Evolutionary conservation across 2,329 filamentous ascomycete genomes (phyloP).

Genomic region (Exophiala oligosperma): DNA sequence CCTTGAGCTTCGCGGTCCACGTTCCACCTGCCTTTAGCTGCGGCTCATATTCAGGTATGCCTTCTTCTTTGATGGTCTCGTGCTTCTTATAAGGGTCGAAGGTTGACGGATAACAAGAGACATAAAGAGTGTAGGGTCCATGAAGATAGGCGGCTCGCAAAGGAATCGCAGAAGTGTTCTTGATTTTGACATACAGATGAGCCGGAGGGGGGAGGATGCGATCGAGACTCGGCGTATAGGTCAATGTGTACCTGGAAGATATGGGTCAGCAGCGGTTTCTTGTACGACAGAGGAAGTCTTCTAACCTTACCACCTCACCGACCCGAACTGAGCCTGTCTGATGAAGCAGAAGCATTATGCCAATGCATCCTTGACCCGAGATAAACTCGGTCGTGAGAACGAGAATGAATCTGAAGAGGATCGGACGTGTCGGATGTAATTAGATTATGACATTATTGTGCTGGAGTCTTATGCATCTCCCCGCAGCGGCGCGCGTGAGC

Average conservation of each 20-base stretch:
- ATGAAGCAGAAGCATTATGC: conserved; percentile 80
- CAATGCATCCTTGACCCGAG: conserved; percentile 29
- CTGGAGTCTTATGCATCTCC: neutral
- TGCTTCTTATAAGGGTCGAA: conserved; percentile 83
- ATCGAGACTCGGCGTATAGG: conserved; percentile 85
- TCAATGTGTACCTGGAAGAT: conserved; percentile 67
- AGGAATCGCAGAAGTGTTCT: conserved; percentile 87
- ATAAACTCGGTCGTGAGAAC: neutral
- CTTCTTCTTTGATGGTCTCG: conserved; percentile 67
- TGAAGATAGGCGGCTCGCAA: conserved; percentile 94
- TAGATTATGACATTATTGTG: neutral
- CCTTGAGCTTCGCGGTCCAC: conserved; percentile 76
- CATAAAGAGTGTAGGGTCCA: conserved; percentile 84
- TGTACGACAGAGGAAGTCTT: neutral
- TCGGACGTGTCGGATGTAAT: neutral
- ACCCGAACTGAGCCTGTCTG: conserved; percentile 91
- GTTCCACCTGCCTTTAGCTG: conserved; percentile 91
- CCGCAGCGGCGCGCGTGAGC: neutral
- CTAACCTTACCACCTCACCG: conserved; percentile 85
- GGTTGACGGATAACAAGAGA: conserved; percentile 77
- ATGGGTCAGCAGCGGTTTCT: neutral
- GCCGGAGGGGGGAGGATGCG: conserved; percentile 85
- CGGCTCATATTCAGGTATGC: conserved; percentile 88
- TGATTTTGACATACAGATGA: conserved; percentile 79
- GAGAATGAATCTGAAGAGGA: neutral